phyloP scores from a whole-genome alignment of 345 rosid species.

The Angophora floribunda region DNA sequence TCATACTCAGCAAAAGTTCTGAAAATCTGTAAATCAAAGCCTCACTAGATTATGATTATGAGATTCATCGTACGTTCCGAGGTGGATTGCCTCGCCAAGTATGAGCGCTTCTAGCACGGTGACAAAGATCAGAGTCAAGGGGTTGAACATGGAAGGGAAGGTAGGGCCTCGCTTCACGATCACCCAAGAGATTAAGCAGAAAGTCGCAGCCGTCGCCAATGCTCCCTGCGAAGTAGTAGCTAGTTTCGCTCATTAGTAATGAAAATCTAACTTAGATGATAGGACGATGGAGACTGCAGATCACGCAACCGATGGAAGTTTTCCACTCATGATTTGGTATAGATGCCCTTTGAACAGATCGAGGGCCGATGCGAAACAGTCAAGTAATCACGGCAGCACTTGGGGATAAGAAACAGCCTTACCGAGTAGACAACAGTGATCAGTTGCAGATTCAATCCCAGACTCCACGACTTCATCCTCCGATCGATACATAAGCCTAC shows the following conservation, averaged over 20 bases:
- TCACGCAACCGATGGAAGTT: background rate
- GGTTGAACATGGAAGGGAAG: constrained; percentile 45
- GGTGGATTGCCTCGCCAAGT: constrained; percentile 12
- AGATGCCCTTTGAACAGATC: background rate
- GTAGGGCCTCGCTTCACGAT: constrained; percentile 26
- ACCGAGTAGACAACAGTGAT: constrained; percentile 24
- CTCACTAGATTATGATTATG: background rate
- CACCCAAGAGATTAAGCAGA: constrained; percentile 16
- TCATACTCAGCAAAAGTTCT: background rate
- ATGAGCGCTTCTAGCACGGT: constrained; percentile 18
- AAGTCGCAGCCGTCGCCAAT: constrained; percentile 24
- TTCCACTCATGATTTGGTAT: background rate
- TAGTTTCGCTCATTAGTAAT: background rate
- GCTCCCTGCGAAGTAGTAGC: constrained; percentile 10
- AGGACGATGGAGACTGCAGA: background rate
- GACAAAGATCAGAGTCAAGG: constrained; percentile 25
- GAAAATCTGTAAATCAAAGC: background rate
- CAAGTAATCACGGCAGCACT: background rate
- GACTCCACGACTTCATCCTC: constrained; percentile 8
- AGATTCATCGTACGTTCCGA: constrained; percentile 16
- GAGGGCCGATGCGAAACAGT: background rate
- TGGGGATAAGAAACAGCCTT: background rate
- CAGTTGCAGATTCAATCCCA: constrained; percentile 21
- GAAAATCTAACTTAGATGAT: background rate
- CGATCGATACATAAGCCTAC: constrained; percentile 20